These are phyloP conservation scores for Phyllostachys edulis DNA, from an alignment of 176 grass and related monocot genomes.

Conservation along the genomic window DNA sequence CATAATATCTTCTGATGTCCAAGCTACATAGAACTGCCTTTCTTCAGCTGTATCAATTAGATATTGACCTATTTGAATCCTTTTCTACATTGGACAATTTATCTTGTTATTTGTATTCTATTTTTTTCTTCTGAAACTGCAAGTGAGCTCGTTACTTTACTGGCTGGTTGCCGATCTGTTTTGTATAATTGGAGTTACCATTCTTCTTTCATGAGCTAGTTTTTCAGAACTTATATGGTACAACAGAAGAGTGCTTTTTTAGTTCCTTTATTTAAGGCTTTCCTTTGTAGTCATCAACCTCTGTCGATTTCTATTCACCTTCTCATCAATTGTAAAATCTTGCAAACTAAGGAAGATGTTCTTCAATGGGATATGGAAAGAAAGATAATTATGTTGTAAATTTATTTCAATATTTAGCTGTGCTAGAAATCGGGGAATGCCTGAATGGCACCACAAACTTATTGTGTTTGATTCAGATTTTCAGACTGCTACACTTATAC, in stretches of 20 bases:
- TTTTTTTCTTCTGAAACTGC: not conserved
- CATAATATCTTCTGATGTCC: not conserved
- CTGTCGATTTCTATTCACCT: not conserved
- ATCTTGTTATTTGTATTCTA: not conserved
- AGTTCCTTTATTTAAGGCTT: not conserved
- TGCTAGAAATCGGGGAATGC: not conserved
- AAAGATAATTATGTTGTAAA: not conserved
- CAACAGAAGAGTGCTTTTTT: not conserved
- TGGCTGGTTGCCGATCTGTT: not conserved
- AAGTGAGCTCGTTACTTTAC: conserved; percentile 2
- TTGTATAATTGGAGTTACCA: conserved; percentile 12
- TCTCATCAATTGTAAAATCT: conserved; percentile 4
- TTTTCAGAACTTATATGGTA: not conserved
- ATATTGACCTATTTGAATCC: not conserved
- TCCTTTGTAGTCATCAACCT: not conserved
- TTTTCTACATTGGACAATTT: not conserved
- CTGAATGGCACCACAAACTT: conserved; percentile 6
- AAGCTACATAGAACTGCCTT: conserved; percentile 15
- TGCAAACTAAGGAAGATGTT: not conserved
- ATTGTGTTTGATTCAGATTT: not conserved
- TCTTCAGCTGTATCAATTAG: conserved; percentile 6
- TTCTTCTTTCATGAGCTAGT: conserved; percentile 1
- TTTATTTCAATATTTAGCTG: not conserved
- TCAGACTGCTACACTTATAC: not conserved
- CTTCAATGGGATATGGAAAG: not conserved